Percentiles rank a stretch among this genome's conserved stretches.
phyloP scores from a whole-genome alignment of 495 filamentous ascomycete species.

The Lineolata rhizophorae region DNA sequence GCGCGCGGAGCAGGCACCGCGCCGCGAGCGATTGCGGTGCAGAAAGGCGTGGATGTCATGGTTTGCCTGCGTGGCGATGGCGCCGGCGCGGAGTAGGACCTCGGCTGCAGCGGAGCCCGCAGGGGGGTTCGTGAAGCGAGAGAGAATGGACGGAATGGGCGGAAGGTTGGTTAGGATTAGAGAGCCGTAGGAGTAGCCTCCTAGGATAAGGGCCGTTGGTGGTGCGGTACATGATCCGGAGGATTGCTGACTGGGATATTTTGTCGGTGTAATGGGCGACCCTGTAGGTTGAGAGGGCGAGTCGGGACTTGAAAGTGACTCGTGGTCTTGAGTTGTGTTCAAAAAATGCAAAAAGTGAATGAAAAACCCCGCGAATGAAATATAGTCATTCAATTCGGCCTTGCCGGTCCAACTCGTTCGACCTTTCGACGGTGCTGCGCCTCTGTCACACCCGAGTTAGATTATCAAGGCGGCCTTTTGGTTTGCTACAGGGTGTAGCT shows the following conservation, averaged over 20 bases:
- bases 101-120: constrained; percentile 34
- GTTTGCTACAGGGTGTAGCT: no score
- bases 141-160: constrained; percentile 29
- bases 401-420: constrained; percentile 69
- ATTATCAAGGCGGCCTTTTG: no score
- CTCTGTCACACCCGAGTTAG: constrained; percentile 26
- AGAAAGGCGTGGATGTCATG: constrained; percentile 10
- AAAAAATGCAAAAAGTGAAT: constrained; percentile 39
- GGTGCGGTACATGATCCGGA: no score
- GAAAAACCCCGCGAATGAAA: constrained; percentile 57
- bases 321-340: constrained; percentile 1
- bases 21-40: constrained; percentile 13
- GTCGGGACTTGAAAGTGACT: constrained; percentile 1
- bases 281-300: constrained; percentile 1
- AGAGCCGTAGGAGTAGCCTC: constrained; percentile 84
- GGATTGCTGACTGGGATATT: no score
- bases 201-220: constrained; percentile 29
- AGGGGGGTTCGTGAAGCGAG: constrained; percentile 29
- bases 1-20: constrained; percentile 1
- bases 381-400: constrained; percentile 61
- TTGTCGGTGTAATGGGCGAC: no score
- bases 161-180: constrained; percentile 58
- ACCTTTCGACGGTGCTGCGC: constrained; percentile 52
- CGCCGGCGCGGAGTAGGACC: constrained; percentile 43
- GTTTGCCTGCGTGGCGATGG: constrained; percentile 32